These are phyloP conservation scores for Colletotrichum theobromicola DNA, from an alignment of 2,329 filamentous ascomycete species.

Conservation along the genomic window DNA sequence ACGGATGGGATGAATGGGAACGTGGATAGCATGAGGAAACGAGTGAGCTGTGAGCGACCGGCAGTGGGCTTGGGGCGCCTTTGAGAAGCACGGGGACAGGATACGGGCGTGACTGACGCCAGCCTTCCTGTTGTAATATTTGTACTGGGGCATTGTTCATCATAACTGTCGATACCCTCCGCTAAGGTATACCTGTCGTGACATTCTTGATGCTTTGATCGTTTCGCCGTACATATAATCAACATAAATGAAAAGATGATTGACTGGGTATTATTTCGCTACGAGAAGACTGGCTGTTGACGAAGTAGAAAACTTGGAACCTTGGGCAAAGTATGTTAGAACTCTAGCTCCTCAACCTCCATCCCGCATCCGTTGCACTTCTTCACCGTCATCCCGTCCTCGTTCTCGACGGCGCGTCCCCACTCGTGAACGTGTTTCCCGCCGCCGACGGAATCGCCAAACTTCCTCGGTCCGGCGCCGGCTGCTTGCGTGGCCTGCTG, in stretches of 20 bases:
- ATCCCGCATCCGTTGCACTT: constrained; percentile 78
- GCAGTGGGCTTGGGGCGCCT: background rate
- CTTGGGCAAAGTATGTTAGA: constrained; percentile 39
- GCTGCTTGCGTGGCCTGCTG: constrained; percentile 63
- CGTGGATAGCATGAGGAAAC: background rate
- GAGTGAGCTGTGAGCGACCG: background rate
- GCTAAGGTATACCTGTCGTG: background rate
- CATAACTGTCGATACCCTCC: constrained; percentile 8
- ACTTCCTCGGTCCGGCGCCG: constrained; percentile 58
- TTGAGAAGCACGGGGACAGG: background rate
- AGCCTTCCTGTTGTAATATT: background rate
- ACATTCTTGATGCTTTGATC: background rate
- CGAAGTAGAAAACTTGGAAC: background rate
- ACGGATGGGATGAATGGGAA: background rate
- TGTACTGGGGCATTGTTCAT: constrained; percentile 8
- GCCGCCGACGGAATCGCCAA: constrained; percentile 77
- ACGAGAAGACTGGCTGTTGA: background rate
- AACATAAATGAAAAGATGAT: background rate
- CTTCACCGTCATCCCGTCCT: constrained; percentile 79
- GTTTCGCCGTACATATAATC: background rate
- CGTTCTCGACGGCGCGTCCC: constrained; percentile 71
- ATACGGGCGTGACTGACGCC: background rate
- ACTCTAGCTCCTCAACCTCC: constrained; percentile 79
- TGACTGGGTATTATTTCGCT: background rate
- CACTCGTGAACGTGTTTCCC: constrained; percentile 90